Base-by-base conservation (phyloP, 2,329 filamentous ascomycete species). In the Paecilomyces variotii region DNA sequence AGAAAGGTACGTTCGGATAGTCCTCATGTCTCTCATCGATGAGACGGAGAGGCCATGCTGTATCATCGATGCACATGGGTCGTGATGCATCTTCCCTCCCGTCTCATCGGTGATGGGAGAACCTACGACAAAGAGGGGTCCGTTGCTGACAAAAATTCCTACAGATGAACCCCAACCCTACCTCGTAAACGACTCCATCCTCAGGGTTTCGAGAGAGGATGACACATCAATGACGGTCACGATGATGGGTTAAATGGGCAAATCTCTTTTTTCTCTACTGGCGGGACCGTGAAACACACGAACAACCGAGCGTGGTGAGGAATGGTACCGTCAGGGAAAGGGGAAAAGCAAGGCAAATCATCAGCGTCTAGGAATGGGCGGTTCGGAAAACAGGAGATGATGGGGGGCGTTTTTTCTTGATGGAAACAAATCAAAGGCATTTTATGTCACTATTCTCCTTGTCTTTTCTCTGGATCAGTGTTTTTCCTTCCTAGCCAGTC, bases 1-100 rank as follows among this genome's bases (percentile, higher is more conserved):
- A 84, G 91, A 80, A 96, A 95, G 89, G 90, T 91, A 76, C 73
- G 83, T 26, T 32, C 27, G 5, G 39, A 45, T 24, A 24, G n/a
- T 24, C 39, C 19, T 45, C 39, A 39, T 39, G n/a, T 19, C n/a
- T n/a, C 4, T 24, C 4, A 24, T 14, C 7, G 19, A 10, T 14
- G n/a, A 19, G n/a, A 12, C 10, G 32, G 10, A 19, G 39, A 24
- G 9, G 39, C 2, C 19, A 14, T 19, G 19, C 5, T n/a, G 39
- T 10, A 24, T 45, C 14, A n/a, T 3, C 14, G 4, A 45, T 45
- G 14, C n/a, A 6, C 5, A 4, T 45, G 39, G 3, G 14, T 3
- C 19, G 19, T 45, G 14, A 19, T 9, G 39, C 14, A 45, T n/a
- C 39, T 45, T 19, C 14, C 4, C 39, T 24, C 39, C 39, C n/a